These are phyloP conservation scores for Penicillium rolfsii DNA, from an alignment of 2,329 filamentous ascomycete species.

Conservation along the genomic window DNA sequence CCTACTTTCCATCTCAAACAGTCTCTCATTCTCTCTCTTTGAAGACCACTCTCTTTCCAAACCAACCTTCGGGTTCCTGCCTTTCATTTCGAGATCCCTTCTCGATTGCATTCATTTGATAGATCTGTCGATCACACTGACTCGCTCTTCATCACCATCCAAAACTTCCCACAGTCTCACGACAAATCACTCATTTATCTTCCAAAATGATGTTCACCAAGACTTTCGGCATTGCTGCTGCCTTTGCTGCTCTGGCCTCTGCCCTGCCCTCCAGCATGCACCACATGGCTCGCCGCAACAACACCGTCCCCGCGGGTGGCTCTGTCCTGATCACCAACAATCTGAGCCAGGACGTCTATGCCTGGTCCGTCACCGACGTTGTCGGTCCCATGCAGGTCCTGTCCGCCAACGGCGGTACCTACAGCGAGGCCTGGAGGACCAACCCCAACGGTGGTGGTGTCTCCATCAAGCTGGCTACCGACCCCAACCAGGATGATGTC, in stretches of 20 bases:
- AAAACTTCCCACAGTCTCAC: slow-evolving; percentile 6
- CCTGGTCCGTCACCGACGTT: slow-evolving; percentile 45
- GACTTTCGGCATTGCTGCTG: slow-evolving; percentile 37
- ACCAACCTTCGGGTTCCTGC: slow-evolving; percentile 13
- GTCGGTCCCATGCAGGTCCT: slow-evolving; percentile 43
- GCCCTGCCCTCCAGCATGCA: slow-evolving; percentile 34
- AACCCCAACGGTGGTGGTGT: slow-evolving; percentile 47
- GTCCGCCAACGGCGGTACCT: slow-evolving; percentile 38
- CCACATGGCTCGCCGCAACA: slow-evolving; percentile 29
- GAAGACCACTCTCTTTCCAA: slow-evolving; percentile 28
- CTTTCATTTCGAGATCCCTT: slow-evolving; percentile 32
- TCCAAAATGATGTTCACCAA: slow-evolving; percentile 45
- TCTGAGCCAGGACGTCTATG: slow-evolving; percentile 42
- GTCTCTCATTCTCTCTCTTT: slow-evolving; percentile 18
- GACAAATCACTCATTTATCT: slow-evolving; percentile 3
- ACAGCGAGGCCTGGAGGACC: slow-evolving; percentile 39
- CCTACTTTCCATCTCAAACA: slow-evolving; percentile 8
- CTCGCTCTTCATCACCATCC: neutral
- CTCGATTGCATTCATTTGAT: slow-evolving; percentile 28
- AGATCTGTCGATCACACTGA: slow-evolving; percentile 30
- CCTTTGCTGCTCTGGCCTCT: slow-evolving; percentile 37
- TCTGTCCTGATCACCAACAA: slow-evolving; percentile 45
- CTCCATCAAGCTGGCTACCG: slow-evolving; percentile 47
- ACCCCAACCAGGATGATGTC: slow-evolving; percentile 37
- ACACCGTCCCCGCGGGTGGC: slow-evolving; percentile 29